Evolutionary conservation across 75 land plant genomes (phyloP).

Genomic region (Cryptomeria japonica): DNA sequence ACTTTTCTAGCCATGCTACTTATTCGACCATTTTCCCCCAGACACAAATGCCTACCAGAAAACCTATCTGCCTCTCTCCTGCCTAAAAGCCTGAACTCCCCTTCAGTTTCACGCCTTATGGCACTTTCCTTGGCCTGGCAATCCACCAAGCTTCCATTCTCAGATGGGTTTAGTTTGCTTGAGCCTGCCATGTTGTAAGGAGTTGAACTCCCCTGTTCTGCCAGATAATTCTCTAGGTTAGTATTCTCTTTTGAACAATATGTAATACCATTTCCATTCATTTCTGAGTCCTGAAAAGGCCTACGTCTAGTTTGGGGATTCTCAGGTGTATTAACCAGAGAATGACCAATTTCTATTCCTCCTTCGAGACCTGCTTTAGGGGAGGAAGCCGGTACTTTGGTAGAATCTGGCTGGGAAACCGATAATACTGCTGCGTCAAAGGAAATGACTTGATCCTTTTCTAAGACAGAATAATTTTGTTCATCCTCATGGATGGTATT

Average conservation of each 20-base stretch:
- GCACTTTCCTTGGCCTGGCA: constrained; percentile 42
- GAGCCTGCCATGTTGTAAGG: neutral
- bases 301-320: neutral
- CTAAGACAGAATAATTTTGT: neutral
- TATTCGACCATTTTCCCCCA: constrained; percentile 35
- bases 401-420: constrained; percentile 42
- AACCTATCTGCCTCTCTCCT: constrained; percentile 44
- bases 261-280: neutral
- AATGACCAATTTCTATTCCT: neutral
- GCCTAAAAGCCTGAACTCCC: constrained; percentile 61
- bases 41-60: constrained; percentile 37
- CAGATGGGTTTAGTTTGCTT: neutral
- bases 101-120: constrained; percentile 66
- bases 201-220: constrained; percentile 8
- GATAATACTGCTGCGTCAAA: constrained; percentile 72
- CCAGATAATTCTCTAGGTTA: neutral
- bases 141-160: constrained; percentile 9
- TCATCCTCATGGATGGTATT: constrained; percentile 40
- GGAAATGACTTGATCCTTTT: constrained; percentile 31
- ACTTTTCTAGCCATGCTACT: constrained; percentile 31
- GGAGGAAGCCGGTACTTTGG: constrained; percentile 13
- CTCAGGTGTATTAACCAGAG: constrained; percentile 5
- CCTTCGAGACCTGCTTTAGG: constrained; percentile 28
- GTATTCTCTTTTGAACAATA: neutral
- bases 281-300: neutral